Base-by-base conservation (phyloP, 2,329 filamentous ascomycete species). In the Sclerotinia subarctica region DNA sequence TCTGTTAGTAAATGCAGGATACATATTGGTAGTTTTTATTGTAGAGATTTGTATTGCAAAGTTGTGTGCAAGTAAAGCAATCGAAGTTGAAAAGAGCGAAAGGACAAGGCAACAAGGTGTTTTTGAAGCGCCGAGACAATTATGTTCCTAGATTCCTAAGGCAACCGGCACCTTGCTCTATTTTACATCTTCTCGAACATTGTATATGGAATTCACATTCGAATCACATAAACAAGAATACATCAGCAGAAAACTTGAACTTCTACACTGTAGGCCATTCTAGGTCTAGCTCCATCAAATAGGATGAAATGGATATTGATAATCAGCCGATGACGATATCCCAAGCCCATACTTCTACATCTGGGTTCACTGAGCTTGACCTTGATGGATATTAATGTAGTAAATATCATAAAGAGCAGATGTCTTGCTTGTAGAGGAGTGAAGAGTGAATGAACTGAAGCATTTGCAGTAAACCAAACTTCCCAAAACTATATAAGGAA, bases 1-100 rank as follows among this genome's bases (percentile, higher is more conserved):
- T 49, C 54, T 49, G 35, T 66, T 66, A 66, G 64, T 49, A 66
- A 66, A 66, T 52, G 29, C 42, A 7, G 53, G 53, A 51, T 49
- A 66, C 64, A 63, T 63, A 17, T 21, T 51, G 59, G 21, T 51
- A 5, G 15, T 1, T 13, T 51, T 21, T 51, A 17, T 46, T 29
- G 42, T 13, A 17, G 17, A 59, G 7, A 8, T 8, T 32, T 13
- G 32, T 29, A 13, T 63, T 63, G 59, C 32, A n/a, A 32, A 24
- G n/a, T 51, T 63, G 46, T 51, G 8, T 38, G 32, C 46, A 35
- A 26, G 24, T 51, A 51, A 63, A 26, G 13, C 29, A 63, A 63
- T 63, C 46, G n/a, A 52, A 42, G 46, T 63, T 63, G 59, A 63
- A 2, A 38, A 63, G 51, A 63, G 10, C 32, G 51, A 63, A 52